These are phyloP conservation scores for Kwoniella botswanensis DNA, from an alignment of 768 basidiomycete species.

Conservation along the genomic window DNA sequence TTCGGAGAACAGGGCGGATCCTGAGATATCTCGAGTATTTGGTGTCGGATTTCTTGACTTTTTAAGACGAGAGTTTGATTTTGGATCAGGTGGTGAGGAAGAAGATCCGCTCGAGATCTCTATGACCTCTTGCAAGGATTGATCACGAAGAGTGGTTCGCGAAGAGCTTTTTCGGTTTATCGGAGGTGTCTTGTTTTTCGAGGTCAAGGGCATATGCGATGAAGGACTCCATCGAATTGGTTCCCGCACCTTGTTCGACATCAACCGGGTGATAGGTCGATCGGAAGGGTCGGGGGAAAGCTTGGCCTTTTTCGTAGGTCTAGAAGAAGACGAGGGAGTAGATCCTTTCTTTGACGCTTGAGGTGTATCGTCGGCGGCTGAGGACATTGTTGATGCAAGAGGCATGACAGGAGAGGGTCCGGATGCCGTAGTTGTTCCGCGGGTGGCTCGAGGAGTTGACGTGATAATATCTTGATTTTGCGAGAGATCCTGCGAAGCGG, in stretches of 20 bases:
- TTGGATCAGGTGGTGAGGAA: neutral
- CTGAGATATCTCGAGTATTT: neutral
- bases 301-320: constrained; percentile 6
- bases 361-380: neutral
- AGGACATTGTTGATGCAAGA: neutral
- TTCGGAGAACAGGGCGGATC: neutral
- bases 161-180: neutral
- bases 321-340: neutral
- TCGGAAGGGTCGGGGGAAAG: constrained; percentile 9
- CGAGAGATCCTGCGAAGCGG: too few relatives aligned
- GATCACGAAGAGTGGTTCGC: neutral
- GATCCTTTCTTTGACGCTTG: neutral
- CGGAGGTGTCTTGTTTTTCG: neutral
- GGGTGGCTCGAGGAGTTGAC: too few relatives aligned
- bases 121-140: neutral
- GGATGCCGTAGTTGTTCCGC: too few relatives aligned
- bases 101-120: constrained; percentile 14
- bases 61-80: too few relatives aligned
- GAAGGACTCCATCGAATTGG: constrained; percentile 1
- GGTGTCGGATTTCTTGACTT: too few relatives aligned
- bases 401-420: too few relatives aligned
- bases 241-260: constrained; percentile 1
- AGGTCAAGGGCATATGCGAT: neutral
- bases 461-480: too few relatives aligned
- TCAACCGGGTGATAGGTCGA: constrained; percentile 15